These are phyloP conservation scores for Senecio squalidus DNA, from an alignment of 140 eudicot species.

Conservation along the genomic window DNA sequence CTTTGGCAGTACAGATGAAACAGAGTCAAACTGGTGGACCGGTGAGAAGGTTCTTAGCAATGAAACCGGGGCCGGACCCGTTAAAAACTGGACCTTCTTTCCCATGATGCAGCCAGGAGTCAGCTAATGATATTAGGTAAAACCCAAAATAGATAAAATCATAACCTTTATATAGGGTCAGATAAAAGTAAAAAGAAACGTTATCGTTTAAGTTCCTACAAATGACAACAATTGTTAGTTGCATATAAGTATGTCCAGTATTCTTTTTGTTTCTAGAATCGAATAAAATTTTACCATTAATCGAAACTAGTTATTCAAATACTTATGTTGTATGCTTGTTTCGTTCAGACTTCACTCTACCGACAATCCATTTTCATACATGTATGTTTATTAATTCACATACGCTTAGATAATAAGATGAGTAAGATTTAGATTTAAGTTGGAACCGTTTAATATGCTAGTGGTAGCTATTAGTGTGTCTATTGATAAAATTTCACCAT, in stretches of 20 bases:
- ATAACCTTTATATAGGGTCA: neutral
- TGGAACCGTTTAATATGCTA: too few relatives aligned
- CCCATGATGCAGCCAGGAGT: slow-evolving; percentile 76
- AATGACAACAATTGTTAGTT: slow-evolving; percentile 21
- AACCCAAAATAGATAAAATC: neutral
- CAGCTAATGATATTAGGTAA: slow-evolving; percentile 40
- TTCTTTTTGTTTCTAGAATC: slow-evolving; percentile 21
- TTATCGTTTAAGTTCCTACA: slow-evolving; percentile 5
- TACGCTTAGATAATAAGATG: neutral
- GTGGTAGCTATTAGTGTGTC: too few relatives aligned
- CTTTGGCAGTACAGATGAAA: slow-evolving; percentile 69
- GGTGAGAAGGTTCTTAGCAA: slow-evolving; percentile 61
- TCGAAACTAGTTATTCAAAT: neutral
- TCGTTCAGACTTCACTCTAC: neutral
- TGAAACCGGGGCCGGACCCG: slow-evolving; percentile 43
- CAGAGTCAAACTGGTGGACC: slow-evolving; percentile 65
- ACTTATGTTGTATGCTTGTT: neutral
- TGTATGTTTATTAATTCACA: too few relatives aligned
- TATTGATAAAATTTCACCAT: too few relatives aligned
- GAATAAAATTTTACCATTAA: slow-evolving; percentile 8
- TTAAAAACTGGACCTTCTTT: slow-evolving; percentile 75
- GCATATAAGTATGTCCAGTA: slow-evolving; percentile 21
- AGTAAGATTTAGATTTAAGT: too few relatives aligned
- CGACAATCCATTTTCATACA: too few relatives aligned
- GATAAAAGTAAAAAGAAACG: neutral